Conservation (phyloP, 352 stramenopile species). For the Phytophthora cryptogea region DNA sequence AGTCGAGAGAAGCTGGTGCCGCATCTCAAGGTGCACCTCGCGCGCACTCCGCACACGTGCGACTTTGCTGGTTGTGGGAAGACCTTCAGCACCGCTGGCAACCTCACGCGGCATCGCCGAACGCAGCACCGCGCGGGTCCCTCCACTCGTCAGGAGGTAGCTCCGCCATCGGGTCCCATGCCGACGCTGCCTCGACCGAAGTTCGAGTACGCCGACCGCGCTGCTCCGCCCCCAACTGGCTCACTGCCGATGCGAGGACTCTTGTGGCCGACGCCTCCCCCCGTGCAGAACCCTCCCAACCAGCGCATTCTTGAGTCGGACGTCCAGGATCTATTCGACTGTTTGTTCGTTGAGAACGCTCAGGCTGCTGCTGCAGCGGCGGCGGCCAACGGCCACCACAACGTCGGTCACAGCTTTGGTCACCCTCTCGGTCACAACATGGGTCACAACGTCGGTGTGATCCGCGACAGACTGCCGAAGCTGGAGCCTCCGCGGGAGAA, state of each 20-base stretch:
- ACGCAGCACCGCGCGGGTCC: conserved; percentile 50
- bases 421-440: conserved; percentile 1
- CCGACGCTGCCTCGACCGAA: conserved; percentile 29
- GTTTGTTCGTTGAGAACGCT: conserved; percentile 44
- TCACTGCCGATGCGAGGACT: conserved; percentile 40
- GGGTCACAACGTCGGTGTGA: conserved; percentile 27
- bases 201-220: conserved; percentile 34
- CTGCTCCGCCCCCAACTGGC: conserved; percentile 21
- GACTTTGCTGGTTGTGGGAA: conserved; percentile 55
- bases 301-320: conserved; percentile 44
- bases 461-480: conserved; percentile 35
- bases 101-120: conserved; percentile 65
- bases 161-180: conserved; percentile 3
- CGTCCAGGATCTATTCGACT: conserved; percentile 51
- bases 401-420: conserved; percentile 1
- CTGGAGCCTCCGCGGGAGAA: conserved; percentile 32
- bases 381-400: conserved; percentile 29
- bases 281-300: conserved; percentile 27
- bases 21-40: conserved; percentile 56
- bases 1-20: conserved; percentile 54
- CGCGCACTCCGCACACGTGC: conserved; percentile 57
- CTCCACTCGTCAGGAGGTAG: conserved; percentile 11
- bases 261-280: conserved; percentile 34
- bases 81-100: conserved; percentile 66
- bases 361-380: conserved; percentile 30